A percentile compares a stretch with the other conserved stretches of the same genome.
These are phyloP conservation scores for Edaphochlamys debaryana DNA, from an alignment of 139 green algal species.

Conservation along the genomic window DNA sequence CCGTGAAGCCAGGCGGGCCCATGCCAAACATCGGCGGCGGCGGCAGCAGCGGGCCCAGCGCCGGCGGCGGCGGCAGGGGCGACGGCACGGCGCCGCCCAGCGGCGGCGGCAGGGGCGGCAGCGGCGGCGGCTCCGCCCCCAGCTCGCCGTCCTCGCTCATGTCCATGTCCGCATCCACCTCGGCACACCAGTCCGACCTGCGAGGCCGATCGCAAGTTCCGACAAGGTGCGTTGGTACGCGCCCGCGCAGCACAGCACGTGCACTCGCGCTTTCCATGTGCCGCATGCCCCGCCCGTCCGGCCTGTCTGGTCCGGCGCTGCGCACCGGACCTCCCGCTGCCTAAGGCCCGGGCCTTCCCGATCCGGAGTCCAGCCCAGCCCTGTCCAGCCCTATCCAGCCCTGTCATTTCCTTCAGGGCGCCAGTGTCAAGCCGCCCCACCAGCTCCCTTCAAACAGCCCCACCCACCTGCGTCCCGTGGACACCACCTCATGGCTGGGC, in stretches of 20 bases:
- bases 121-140: background rate
- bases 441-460: background rate
- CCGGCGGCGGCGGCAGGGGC: background rate
- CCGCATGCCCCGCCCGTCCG: too few species aligned
- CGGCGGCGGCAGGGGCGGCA: background rate
- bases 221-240: background rate
- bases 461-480: constrained; percentile 19
- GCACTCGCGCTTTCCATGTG: background rate
- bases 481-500: constrained; percentile 20
- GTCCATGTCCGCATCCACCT: constrained; percentile 31
- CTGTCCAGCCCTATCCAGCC: background rate
- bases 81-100: background rate
- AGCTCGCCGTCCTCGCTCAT: background rate
- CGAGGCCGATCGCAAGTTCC: background rate
- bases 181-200: constrained; percentile 20
- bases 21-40: background rate
- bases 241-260: background rate
- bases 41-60: background rate
- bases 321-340: background rate
- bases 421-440: background rate
- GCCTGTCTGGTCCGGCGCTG: too few species aligned
- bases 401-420: background rate
- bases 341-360: background rate
- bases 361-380: too few species aligned
- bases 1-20: too few species aligned